Evolutionary conservation across 208 protist genomes (phyloP), one percentile per base, ranked within the genome.

Genomic region (Leishmania lainsoni): DNA sequence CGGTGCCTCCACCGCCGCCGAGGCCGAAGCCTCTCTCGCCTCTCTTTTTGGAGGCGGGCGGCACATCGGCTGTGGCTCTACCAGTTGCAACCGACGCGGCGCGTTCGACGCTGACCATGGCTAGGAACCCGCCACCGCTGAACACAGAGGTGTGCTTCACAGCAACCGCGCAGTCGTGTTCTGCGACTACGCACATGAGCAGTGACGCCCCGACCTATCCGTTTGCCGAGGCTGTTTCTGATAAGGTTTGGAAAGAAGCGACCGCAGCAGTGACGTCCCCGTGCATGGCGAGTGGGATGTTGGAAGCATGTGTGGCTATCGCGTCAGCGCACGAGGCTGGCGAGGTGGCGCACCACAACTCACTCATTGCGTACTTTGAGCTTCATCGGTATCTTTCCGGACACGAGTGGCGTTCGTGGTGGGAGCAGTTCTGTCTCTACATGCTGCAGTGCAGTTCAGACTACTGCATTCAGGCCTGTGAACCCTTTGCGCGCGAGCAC

Each of bases 321-420:
- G 82, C 71, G 26, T 32, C 45, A 26, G 32, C 61, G 52, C 59
- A 69, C 61, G 83, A 83, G 45, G 82, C 72, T 22, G 80, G 77
- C 45, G 78, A 80, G 9, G 79, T 86, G 58, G 74, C 74, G 51
- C 75, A 82, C 75, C 65, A 54, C 48, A 79, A 83, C 65, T 48
- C 79, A 5, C 66, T 86, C 26, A 78, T 90, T 29, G 48, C 73
- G 42, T 88, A 86, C 56, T 93, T 95, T 74, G 71, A 83, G 68
- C 83, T 81, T 51, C 91, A 94, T 79, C 83, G 83, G 32, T 82
- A 80, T 71, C 84, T 94, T 45, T 80, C 73, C 22, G 49, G 65
- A 8, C 80, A 76, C 61, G 89, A 85, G 76, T 97, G 93, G 93
- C 84, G 83, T 29, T 81, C 75, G 54, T 97, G 93, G 93, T 94